Base-by-base conservation (phyloP, 306 rosid genomes). In the Delonix regia region DNA sequence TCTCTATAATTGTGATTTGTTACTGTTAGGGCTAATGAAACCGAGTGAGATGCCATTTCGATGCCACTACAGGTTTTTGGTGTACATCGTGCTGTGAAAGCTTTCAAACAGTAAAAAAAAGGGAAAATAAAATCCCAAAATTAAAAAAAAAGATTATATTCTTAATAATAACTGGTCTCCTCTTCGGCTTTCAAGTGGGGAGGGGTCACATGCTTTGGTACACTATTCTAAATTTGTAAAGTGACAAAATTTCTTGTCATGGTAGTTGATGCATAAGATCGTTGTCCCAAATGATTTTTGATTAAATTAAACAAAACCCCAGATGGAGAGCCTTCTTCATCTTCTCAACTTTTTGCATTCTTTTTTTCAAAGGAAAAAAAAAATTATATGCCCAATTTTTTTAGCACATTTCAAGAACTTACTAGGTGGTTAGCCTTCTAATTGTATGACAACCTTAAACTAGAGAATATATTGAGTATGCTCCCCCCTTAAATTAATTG, bases 161-260 rank as follows among this genome's bases (percentile, higher is more conserved):
- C n/a, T n/a, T n/a, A n/a, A n/a, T n/a, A n/a, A n/a, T n/a, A n/a
- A n/a, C n/a, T n/a, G 4, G 33, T 4, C 33, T 1, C 33, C 33
- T 30, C 33, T 30, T 30, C 78, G 64, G 47, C 76, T 81, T 85
- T 83, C 78, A 79, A 83, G 74, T 83, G 86, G 67, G 67, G 85
- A 69, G 80, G 74, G 69, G 82, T 77, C 86, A 85, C 90, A 75
- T 83, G 90, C 80, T 65, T 77, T 85, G 22, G 55, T 75, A 80
- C 78, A 27, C 52, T 80, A 36, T 25, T 72, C 49, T 49, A 33
- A 71, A 73, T 59, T 68, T 61, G 62, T 51, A 15, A 53, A 67
- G 63, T 22, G 18, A 36, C 48, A 61, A 61, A 80, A 55, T 67
- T 57, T 79, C 67, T 70, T 66, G 42, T 77, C 36, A 69, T 81